These are phyloP conservation scores for Cutaneotrichosporon spelunceum DNA, from an alignment of 1,284 basidiomycete genomes.

Conservation along the genomic window DNA sequence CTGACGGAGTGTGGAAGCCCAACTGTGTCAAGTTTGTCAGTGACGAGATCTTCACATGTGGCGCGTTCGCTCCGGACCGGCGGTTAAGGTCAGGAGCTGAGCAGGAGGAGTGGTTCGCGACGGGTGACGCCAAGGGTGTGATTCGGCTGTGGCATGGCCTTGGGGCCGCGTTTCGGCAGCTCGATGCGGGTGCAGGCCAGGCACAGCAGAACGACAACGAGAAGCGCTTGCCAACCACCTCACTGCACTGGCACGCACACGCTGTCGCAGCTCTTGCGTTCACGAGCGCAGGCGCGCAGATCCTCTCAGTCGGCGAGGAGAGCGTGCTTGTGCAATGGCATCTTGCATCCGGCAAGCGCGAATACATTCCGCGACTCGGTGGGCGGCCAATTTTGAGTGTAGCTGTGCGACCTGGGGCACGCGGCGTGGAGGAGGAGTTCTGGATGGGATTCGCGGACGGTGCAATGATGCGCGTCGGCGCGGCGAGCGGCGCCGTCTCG, in stretches of 20 bases:
- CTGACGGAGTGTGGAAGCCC: slow-evolving; percentile 29
- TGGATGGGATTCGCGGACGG: slow-evolving; percentile 80
- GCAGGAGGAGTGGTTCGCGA: slow-evolving; percentile 84
- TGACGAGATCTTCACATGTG: slow-evolving; percentile 63
- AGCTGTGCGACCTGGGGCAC: slow-evolving; percentile 60
- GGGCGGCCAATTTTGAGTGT: slow-evolving; percentile 67
- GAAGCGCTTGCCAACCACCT: slow-evolving; percentile 64
- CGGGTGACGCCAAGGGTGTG: slow-evolving; percentile 80
- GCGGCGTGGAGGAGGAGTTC: slow-evolving; percentile 74
- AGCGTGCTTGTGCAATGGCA: slow-evolving; percentile 96
- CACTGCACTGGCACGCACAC: slow-evolving; percentile 96
- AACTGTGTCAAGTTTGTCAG: slow-evolving; percentile 75
- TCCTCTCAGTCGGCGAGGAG: slow-evolving; percentile 94
- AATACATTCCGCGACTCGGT: slow-evolving; percentile 89
- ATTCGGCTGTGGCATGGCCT: slow-evolving; percentile 93
- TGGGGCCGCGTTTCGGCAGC: slow-evolving; percentile 56
- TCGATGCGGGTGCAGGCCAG: slow-evolving; percentile 29
- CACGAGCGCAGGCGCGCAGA: slow-evolving; percentile 83
- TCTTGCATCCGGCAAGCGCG: slow-evolving; percentile 74
- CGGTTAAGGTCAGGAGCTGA: slow-evolving; percentile 15
- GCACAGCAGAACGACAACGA: slow-evolving; percentile 29
- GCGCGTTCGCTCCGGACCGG: slow-evolving; percentile 75
- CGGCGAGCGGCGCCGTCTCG: slow-evolving; percentile 69
- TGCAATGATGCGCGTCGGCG: slow-evolving; percentile 71
- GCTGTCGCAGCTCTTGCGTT: slow-evolving; percentile 86